phyloP scores from a whole-genome alignment of 2,329 filamentous ascomycete species.

The Fusarium graminum region DNA sequence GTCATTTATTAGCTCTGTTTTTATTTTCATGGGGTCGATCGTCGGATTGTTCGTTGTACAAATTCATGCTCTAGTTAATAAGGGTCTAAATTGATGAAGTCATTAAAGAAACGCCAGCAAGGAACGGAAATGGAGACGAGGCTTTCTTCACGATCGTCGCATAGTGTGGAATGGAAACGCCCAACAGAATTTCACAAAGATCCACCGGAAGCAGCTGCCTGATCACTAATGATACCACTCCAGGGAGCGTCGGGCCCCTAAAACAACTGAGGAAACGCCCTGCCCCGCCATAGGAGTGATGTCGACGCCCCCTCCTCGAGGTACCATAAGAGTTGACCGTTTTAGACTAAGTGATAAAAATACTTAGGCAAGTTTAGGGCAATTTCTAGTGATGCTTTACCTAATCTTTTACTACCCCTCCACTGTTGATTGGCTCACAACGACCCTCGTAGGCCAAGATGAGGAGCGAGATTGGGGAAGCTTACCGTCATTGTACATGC shows the following conservation, averaged over 20 bases:
- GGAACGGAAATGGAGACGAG: slow-evolving; percentile 24
- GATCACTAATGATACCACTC: slow-evolving; percentile 16
- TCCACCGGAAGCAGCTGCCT: slow-evolving; percentile 22
- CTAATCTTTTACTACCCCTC: too few relatives aligned
- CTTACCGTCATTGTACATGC: slow-evolving; percentile 48
- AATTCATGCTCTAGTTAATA: not conserved
- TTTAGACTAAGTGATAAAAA: too few relatives aligned
- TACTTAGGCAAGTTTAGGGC: too few relatives aligned
- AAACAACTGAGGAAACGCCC: slow-evolving; percentile 19
- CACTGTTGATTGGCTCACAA: slow-evolving; percentile 35
- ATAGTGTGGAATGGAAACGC: slow-evolving; percentile 30
- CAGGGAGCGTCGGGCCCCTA: slow-evolving; percentile 22
- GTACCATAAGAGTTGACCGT: too few relatives aligned
- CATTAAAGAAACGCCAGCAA: slow-evolving; percentile 10
- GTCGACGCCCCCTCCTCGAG: too few relatives aligned
- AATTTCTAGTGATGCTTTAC: too few relatives aligned
- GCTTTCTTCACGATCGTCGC: slow-evolving; percentile 16
- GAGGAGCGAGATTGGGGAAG: slow-evolving; percentile 43
- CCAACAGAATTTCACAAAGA: slow-evolving; percentile 26
- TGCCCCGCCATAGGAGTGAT: slow-evolving; percentile 35
- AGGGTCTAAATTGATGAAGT: slow-evolving; percentile 8
- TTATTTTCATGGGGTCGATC: slow-evolving; percentile 3
- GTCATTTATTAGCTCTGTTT: slow-evolving; percentile 18
- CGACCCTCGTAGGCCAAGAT: slow-evolving; percentile 12
- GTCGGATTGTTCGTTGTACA: slow-evolving; percentile 6